Base-by-base conservation (phyloP, 108 stramenopile genomes). In the Nitzschia inconspicua region DNA sequence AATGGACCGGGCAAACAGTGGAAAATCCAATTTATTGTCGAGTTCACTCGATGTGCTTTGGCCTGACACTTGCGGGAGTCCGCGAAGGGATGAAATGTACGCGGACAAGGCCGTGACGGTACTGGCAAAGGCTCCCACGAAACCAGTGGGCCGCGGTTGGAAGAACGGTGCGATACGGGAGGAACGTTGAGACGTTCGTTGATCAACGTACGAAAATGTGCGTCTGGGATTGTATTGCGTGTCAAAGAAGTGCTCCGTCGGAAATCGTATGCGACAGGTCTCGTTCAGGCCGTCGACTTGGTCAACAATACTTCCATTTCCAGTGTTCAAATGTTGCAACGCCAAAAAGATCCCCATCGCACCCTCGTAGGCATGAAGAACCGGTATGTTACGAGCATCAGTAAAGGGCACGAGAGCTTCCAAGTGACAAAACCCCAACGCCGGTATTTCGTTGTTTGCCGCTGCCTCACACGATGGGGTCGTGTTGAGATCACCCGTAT, bases 81-180 rank as follows among this genome's bases (percentile, higher is more conserved):
- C 80, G 25, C 57, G 44, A 10, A 85, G 47, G 9, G 77, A 58
- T 2, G 78, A 58, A 18, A 85, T 40, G 23, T 79, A 63, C 47
- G 64, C 47, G 1, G 75, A 76, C 22, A 78, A 75, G 1, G 73
- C 74, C 10, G 73, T 65, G 14, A 76, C 64, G 0, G 64, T 9
- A 4, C 73, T 75, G 9, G 59, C 31, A 36, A 44, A 52, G n/a
- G 69, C 78, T 10, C 84, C 84, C 3, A 82, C 2, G 43, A 79
- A 79, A 19, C 75, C 84, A 55, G 72, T 72, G 9, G 84, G 77
- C n/a, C n/a, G n/a, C n/a, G n/a, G n/a, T n/a, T n/a, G n/a, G n/a
- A n/a, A n/a, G n/a, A n/a, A n/a, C n/a, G 60, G 35, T 36, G 56
- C 70, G 16, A 37, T 8, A 27, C 36, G 59, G 35, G 28, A 25